Evolutionary conservation across 345 rosid species (phyloP), one percentile per base, ranked within the genome.

Genomic region (Citrus mangshanensis): DNA sequence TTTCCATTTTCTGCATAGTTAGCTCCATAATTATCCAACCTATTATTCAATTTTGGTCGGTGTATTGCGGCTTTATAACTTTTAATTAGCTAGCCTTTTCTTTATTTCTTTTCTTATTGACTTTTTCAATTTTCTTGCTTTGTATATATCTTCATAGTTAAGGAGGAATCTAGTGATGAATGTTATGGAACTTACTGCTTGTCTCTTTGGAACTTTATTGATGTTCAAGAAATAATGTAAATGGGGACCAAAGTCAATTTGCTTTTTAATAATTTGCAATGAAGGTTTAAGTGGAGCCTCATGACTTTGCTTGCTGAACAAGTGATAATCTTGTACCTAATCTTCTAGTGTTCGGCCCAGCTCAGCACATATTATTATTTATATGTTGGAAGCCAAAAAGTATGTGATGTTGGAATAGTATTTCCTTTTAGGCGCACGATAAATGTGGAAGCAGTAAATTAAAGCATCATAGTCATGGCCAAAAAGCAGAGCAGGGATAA

Each of bases 11-110:
- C 51, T 71, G 54, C 70, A 9, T 38, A 25, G 55, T 59, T 75
- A 56, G 42, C 76, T 72, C 35, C 51, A 51, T 72, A 73, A 73
- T 24, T 67, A 79, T 55, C 73, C 28, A 42, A 37, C 65, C 32
- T 60, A 77, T 70, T 56, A 77, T 77, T 83, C 54, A 70, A 79
- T 32, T 32, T 1, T 72, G 81, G 85, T 72, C 84, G 88, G 87
- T 74, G 78, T 69, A 19, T 66, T 85, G 81, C 78, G 82, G 18
- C 66, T 55, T 27, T 63, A 19, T 35, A 8, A 4, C 22, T 68
- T 49, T 65, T 75, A 62, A 0, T 21, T 38, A 16, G 9, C 37
- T 64, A 42, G 49, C 59, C 70, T 82, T 73, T 46, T 25, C 27
- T 78, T 78, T 78, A 80, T 70, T 56, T 30, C n/a, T 76, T 78